Conservation (phyloP, 352 stramenopile genomes). For the Halophytophthora polymorphica region DNA sequence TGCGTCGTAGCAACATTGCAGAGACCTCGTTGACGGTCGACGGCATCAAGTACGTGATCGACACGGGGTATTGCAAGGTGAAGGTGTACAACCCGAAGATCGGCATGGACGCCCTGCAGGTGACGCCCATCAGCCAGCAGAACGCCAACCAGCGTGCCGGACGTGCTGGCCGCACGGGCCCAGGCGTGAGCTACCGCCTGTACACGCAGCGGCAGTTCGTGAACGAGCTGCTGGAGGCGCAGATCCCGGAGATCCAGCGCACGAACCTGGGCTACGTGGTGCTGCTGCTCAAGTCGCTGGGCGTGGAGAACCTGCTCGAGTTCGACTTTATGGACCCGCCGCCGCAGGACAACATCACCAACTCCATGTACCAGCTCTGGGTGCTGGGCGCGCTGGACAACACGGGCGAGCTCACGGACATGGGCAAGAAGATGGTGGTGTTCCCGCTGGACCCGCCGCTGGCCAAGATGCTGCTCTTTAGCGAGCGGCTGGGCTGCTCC, state of each 20-base stretch:
- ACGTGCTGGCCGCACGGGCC: slow-evolving; percentile 89
- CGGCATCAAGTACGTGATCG: slow-evolving; percentile 98
- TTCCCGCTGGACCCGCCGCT: slow-evolving; percentile 97
- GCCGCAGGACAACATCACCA: slow-evolving; percentile 95
- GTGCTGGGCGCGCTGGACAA: slow-evolving; percentile 98
- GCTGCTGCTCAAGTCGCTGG: slow-evolving; percentile 97
- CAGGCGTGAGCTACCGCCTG: slow-evolving; percentile 93
- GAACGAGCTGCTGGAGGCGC: slow-evolving; percentile 96
- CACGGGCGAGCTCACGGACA: slow-evolving; percentile 93
- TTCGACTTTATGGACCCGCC: slow-evolving; percentile 99
- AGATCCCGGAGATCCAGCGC: slow-evolving; percentile 97
- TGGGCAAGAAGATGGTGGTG: slow-evolving; percentile 97
- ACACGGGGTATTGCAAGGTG: slow-evolving; percentile 97
- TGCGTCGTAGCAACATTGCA: slow-evolving; percentile 85
- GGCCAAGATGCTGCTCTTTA: slow-evolving; percentile 96
- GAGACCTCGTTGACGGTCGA: slow-evolving; percentile 96
- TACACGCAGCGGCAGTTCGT: slow-evolving; percentile 97
- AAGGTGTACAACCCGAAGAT: slow-evolving; percentile 99
- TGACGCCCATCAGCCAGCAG: slow-evolving; percentile 95
- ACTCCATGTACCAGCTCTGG: slow-evolving; percentile 99
- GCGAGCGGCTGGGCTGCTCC: slow-evolving; percentile 91
- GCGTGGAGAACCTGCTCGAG: slow-evolving; percentile 93
- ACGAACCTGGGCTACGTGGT: slow-evolving; percentile 98
- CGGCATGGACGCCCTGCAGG: slow-evolving; percentile 97
- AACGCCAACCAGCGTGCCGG: slow-evolving; percentile 97